Base-by-base conservation (phyloP, 2,329 filamentous ascomycete species). In the Sarocladium kiliense region DNA sequence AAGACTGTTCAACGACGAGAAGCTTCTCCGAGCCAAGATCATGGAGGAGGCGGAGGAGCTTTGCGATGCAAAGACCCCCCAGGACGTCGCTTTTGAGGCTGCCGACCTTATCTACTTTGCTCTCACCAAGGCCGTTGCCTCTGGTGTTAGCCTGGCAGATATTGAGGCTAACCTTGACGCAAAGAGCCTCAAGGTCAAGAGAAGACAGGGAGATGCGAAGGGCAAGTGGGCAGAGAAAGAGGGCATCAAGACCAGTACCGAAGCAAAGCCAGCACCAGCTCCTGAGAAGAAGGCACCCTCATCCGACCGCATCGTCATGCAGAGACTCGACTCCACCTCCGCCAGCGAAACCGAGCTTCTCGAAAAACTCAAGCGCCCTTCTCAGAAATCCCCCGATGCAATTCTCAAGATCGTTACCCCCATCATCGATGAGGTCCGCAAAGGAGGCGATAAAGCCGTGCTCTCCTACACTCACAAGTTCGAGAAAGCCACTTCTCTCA, bases 1-100 rank as follows among this genome's bases (percentile, higher is more conserved):
- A 18, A 81, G 93, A 32, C 77, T 99, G 1, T 99, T 97, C 77
- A 92, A 87, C 18, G 94, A 99, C 60, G 84, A 90, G 63, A 92
- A 95, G 69, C 80, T 99, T 55, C 74, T 97, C 54, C 82, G 89
- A 42, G 94, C 94, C 2, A 99, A 99, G 79, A 97, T 99, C 55
- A 95, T 97, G 85, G 94, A 99, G 71, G 94, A 99, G 71, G 94
- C 94, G 0, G 89, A 95, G 66, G 94, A 99, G 74, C 80, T 99
- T 41, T 97, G 93, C 66, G 85, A 94, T 60, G 93, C 94, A 16
- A 85, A 85, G 61, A 86, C 85, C 0, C 88, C 89, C 58, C 80
- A 92, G 59, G 89, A 97, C 14, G 82, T 96, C 59, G 91, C 94
- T 2, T 96, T 96, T 60, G 94, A 99, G 71, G 91, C 94, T 9